Conservation (phyloP, 1,139 yeast genomes). For the Fermentozyma sake region DNA sequence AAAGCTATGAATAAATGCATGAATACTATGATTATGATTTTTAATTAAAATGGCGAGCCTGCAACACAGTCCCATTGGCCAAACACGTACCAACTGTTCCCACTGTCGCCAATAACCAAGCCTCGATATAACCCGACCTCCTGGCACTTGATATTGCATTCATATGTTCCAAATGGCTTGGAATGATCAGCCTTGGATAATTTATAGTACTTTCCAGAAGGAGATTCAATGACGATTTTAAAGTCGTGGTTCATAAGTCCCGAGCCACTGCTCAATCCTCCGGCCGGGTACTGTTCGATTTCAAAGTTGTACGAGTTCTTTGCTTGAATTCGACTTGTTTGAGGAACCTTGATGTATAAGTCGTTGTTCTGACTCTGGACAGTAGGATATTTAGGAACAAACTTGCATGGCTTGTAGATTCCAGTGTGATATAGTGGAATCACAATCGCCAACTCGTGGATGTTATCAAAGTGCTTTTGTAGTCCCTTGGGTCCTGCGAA, state of each 20-base stretch:
- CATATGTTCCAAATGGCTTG: constrained; percentile 53
- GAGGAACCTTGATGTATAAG: constrained; percentile 81
- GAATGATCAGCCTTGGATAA: constrained; percentile 45
- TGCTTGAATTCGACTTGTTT: constrained; percentile 54
- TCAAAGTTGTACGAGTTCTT: constrained; percentile 63
- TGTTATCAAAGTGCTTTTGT: constrained; percentile 54
- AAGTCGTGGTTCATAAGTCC: constrained; percentile 40
- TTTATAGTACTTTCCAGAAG: constrained; percentile 74
- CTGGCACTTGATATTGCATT: constrained; percentile 51
- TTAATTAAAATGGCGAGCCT: too few relatives aligned
- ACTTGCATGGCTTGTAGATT: constrained; percentile 46
- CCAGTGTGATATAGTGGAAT: constrained; percentile 80
- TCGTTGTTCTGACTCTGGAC: constrained; percentile 68
- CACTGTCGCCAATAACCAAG: constrained; percentile 73
- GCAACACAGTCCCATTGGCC: constrained; percentile 80
- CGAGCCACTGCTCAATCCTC: constrained; percentile 40
- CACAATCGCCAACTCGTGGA: constrained; percentile 69
- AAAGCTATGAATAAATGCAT: too few relatives aligned
- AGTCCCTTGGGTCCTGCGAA: constrained; percentile 69
- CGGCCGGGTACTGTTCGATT: constrained; percentile 60
- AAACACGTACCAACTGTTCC: constrained; percentile 82
- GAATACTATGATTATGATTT: too few relatives aligned
- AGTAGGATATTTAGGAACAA: constrained; percentile 72
- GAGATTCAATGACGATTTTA: constrained; percentile 72
- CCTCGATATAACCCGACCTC: constrained; percentile 84